These are phyloP conservation scores for Ascoidea rubescens DNA, from an alignment of 805 yeast genomes.

Conservation along the genomic window DNA sequence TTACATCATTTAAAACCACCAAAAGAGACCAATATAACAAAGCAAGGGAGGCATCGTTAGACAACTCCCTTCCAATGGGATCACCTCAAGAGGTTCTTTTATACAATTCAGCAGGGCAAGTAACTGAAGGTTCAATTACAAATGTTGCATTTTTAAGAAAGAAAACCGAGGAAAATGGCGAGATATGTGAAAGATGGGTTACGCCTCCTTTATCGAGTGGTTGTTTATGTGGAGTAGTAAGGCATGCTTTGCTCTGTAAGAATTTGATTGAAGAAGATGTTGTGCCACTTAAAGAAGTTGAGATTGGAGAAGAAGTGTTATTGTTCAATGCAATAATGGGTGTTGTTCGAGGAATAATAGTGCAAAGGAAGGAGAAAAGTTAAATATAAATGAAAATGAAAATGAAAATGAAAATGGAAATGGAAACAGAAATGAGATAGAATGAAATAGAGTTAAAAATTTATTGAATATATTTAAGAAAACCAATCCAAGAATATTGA, in stretches of 20 bases:
- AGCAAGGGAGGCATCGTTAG: constrained; percentile 39
- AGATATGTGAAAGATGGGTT: constrained; percentile 39
- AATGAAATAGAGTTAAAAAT: too few species aligned
- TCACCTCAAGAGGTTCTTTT: constrained; percentile 56
- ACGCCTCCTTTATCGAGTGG: constrained; percentile 76
- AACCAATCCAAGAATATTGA: too few species aligned
- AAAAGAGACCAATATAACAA: constrained; percentile 44
- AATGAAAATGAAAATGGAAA: not conserved
- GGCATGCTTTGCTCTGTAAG: constrained; percentile 47
- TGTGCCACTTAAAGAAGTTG: constrained; percentile 30
- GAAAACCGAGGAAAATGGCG: constrained; percentile 11
- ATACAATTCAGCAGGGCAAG: constrained; percentile 40
- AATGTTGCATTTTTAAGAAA: constrained; percentile 51
- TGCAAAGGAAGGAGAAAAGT: not conserved
- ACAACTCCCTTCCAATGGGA: constrained; percentile 13
- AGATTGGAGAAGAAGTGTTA: constrained; percentile 54
- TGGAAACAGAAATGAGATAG: too few species aligned
- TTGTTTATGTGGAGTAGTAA: constrained; percentile 71
- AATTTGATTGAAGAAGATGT: constrained; percentile 40
- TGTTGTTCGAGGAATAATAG: constrained; percentile 43
- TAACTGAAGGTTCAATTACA: constrained; percentile 76
- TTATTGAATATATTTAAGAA: too few species aligned
- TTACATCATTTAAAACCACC: constrained; percentile 84
- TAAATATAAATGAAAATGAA: too few species aligned
- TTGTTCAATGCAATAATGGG: constrained; percentile 80